Conservation (phyloP, 2,329 filamentous ascomycete genomes). For the Hypoxylon sp. region DNA sequence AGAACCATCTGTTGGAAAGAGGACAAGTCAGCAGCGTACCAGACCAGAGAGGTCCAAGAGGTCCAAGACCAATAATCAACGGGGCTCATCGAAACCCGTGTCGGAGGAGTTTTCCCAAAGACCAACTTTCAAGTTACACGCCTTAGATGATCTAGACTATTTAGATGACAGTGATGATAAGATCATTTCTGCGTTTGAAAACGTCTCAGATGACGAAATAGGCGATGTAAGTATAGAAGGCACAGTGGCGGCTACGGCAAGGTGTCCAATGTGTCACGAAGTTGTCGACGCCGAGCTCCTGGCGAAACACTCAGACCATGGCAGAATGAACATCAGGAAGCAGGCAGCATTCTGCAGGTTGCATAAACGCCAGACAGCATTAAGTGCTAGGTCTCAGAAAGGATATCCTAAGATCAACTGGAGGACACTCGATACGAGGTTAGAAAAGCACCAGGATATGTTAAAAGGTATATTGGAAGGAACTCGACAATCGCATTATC, state of each 20-base stretch:
- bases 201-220: constrained; percentile 35
- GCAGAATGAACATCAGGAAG: constrained; percentile 68
- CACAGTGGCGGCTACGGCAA: constrained; percentile 46
- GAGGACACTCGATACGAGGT: constrained; percentile 70
- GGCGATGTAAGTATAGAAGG: constrained; percentile 39
- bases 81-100: constrained; percentile 19
- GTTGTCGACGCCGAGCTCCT: constrained; percentile 70
- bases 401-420: constrained; percentile 82
- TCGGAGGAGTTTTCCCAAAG: constrained; percentile 36
- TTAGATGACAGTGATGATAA: constrained; percentile 39
- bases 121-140: constrained; percentile 49
- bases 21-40: not conserved
- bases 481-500: constrained; percentile 70
- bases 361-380: constrained; percentile 71
- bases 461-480: constrained; percentile 74
- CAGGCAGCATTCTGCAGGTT: constrained; percentile 75
- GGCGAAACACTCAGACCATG: constrained; percentile 64
- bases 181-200: constrained; percentile 19
- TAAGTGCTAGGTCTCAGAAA: constrained; percentile 62
- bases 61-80: constrained; percentile 24
- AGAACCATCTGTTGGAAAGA: not conserved
- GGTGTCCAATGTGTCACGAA: constrained; percentile 78
- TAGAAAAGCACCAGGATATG: constrained; percentile 68
- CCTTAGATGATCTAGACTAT: constrained; percentile 46
- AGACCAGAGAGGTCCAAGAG: constrained; percentile 17